phyloP scores from a whole-genome alignment of 1,139 yeast genomes.

The Pneumocystis carinii region DNA sequence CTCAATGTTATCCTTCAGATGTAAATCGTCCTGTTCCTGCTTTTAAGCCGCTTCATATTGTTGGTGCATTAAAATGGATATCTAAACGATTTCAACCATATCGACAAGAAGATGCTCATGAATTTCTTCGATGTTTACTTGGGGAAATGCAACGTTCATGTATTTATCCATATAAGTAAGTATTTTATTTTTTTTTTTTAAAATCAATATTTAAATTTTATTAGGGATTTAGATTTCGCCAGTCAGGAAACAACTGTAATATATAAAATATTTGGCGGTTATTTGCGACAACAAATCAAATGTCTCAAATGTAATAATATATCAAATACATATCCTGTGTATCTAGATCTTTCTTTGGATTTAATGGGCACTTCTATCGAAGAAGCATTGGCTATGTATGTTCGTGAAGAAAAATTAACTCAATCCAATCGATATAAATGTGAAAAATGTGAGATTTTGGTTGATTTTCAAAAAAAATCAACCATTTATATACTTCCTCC shows the following conservation, averaged over 20 bases:
- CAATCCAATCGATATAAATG: conserved; percentile 44
- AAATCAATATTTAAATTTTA: too few relatives aligned
- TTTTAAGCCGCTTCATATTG: conserved; percentile 9
- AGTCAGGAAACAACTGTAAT: conserved; percentile 47
- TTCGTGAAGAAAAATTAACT: conserved; percentile 15
- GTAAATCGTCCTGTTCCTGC: conserved; percentile 7
- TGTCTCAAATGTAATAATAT: conserved; percentile 68
- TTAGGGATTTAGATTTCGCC: conserved; percentile 13
- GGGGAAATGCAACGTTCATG: conserved; percentile 16
- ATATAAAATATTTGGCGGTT: conserved; percentile 89
- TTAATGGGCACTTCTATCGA: conserved; percentile 20
- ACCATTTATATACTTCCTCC: conserved; percentile 76
- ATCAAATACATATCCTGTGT: conserved; percentile 84
- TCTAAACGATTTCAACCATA: conserved; percentile 14
- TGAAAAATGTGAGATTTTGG: conserved; percentile 65
- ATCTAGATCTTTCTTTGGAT: conserved; percentile 77
- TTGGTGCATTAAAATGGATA: conserved; percentile 8
- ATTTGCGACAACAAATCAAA: conserved; percentile 66
- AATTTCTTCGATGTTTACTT: conserved; percentile 36
- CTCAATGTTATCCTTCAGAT: conserved; percentile 7
- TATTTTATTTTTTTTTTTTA: not conserved
- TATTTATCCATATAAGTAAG: conserved; percentile 1
- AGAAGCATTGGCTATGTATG: conserved; percentile 14
- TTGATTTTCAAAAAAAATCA: conserved; percentile 63
- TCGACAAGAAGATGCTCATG: conserved; percentile 87